Conservation (phyloP, 306 rosid genomes). For the Oxytropis ochrocephala region DNA sequence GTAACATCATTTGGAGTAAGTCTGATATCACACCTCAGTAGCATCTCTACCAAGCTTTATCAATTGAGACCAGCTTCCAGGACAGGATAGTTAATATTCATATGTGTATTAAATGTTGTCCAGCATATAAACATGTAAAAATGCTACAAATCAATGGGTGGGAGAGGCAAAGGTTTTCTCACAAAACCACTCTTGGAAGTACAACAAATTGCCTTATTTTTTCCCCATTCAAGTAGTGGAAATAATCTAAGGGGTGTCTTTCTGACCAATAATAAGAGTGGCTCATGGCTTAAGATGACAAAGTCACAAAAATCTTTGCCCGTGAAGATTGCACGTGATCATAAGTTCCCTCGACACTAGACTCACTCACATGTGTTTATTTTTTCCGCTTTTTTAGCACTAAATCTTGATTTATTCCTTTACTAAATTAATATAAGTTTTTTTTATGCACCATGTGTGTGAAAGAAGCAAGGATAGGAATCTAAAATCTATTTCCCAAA, state of each 20-base stretch:
- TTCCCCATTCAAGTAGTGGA: background rate
- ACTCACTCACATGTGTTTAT: conserved; percentile 77
- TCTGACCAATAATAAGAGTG: conserved; percentile 24
- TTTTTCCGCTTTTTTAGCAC: conserved; percentile 21
- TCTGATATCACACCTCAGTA: no score
- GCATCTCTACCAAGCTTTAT: no score
- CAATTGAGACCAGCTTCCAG: no score
- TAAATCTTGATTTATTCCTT: conserved; percentile 21
- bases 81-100: background rate
- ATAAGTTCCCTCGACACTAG: conserved; percentile 62
- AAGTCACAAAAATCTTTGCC: conserved; percentile 39
- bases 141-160: conserved; percentile 30
- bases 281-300: conserved; percentile 44
- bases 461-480: background rate
- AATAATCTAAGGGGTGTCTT: background rate
- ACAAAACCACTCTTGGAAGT: conserved; percentile 1
- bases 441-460: background rate
- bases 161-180: background rate
- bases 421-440: background rate
- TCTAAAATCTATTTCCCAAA: background rate
- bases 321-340: conserved; percentile 97
- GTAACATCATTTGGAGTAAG: no score
- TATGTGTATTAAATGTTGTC: conserved; percentile 1
- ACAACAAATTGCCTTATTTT: background rate
- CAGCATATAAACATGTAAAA: background rate